Evolutionary conservation across 768 basidiomycete genomes (phyloP).

Genomic region (Hydnum rufescens): DNA sequence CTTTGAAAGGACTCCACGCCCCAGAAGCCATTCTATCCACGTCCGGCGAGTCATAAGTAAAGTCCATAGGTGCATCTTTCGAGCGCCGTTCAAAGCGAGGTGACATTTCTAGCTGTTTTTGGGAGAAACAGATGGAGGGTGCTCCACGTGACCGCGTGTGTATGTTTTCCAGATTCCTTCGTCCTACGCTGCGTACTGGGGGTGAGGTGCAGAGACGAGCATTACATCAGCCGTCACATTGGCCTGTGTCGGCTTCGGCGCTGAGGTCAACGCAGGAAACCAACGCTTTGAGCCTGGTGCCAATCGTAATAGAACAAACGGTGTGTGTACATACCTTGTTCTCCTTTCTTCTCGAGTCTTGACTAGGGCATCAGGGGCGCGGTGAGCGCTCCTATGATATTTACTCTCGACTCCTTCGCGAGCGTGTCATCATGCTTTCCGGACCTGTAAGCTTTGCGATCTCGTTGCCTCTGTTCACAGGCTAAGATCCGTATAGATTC

Average conservation of each 20-base stretch:
- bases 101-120: background rate
- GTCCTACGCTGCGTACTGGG: too few relatives aligned
- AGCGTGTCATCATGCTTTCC: constrained; percentile 89
- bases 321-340: constrained; percentile 23
- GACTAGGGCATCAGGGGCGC: constrained; percentile 32
- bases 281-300: constrained; percentile 31
- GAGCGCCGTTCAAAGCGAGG: background rate
- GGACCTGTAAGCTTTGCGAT: constrained; percentile 45
- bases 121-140: too few relatives aligned
- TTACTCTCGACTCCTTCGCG: constrained; percentile 79
- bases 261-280: too few relatives aligned
- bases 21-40: background rate
- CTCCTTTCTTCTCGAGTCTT: constrained; percentile 3
- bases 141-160: too few relatives aligned
- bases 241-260: too few relatives aligned
- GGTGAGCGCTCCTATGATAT: constrained; percentile 90
- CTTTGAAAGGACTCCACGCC: background rate
- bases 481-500: constrained; percentile 36
- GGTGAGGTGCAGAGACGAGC: too few relatives aligned
- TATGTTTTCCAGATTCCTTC: too few relatives aligned
- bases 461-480: background rate
- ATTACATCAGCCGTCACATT: too few relatives aligned
- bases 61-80: constrained; percentile 1
- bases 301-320: constrained; percentile 87
- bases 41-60: background rate